phyloP scores from a whole-genome alignment of 768 basidiomycete genomes.

The Rhodocollybia butyracea region DNA sequence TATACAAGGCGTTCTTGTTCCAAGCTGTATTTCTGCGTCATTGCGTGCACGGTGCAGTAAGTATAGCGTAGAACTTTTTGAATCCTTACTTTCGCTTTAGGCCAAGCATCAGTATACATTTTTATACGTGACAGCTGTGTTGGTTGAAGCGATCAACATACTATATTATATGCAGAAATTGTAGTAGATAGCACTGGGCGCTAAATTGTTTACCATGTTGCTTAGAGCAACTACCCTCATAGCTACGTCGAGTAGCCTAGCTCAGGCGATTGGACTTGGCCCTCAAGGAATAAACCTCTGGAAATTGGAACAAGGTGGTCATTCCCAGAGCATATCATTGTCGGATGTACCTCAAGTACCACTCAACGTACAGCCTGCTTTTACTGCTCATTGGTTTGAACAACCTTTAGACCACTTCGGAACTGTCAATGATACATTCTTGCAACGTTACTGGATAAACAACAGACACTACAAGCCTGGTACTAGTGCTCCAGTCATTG shows the following conservation, averaged over 20 bases:
- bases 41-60: no score
- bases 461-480: conserved; percentile 73
- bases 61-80: no score
- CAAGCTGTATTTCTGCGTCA: no score
- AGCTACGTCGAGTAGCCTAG: not conserved
- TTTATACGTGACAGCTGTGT: no score
- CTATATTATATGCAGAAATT: no score
- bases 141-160: no score
- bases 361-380: conserved; percentile 25
- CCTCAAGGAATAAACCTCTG: conserved; percentile 9
- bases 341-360: no score
- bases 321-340: no score
- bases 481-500: conserved; percentile 77
- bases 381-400: conserved; percentile 65
- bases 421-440: conserved; percentile 51
- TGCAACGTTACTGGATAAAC: conserved; percentile 92
- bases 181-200: not conserved
- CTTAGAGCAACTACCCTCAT: not conserved
- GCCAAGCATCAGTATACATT: no score
- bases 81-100: no score
- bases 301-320: not conserved
- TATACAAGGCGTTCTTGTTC: no score
- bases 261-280: conserved; percentile 2
- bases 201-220: no score
- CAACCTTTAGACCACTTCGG: conserved; percentile 85